Evolutionary conservation across 164 flowering plant genomes (phyloP).

Genomic region (Paratinospora sagittata): DNA sequence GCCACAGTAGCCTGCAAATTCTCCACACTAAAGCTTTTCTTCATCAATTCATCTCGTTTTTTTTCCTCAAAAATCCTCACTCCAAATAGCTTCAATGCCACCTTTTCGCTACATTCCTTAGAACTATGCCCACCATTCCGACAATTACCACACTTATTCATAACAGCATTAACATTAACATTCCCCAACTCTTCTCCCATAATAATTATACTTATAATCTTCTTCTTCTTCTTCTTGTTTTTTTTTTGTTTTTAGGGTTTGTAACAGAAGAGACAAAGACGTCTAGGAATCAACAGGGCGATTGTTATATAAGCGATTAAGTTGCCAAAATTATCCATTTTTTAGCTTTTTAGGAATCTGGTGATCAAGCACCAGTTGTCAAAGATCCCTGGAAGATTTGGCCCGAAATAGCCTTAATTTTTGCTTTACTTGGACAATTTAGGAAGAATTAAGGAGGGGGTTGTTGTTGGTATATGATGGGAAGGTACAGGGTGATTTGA

Average conservation of each 20-base stretch:
- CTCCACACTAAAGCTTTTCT: slow-evolving; percentile 43
- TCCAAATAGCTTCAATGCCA: slow-evolving; percentile 32
- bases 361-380: background rate
- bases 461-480: too few relatives aligned
- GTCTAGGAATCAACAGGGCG: background rate
- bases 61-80: slow-evolving; percentile 19
- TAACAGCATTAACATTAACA: background rate
- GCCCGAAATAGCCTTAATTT: background rate
- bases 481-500: too few relatives aligned
- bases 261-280: background rate
- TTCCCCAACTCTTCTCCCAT: slow-evolving; percentile 18
- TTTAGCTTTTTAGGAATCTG: background rate
- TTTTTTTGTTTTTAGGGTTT: background rate
- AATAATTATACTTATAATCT: background rate
- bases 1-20: slow-evolving; percentile 21
- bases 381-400: background rate
- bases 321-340: slow-evolving; percentile 3
- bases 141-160: slow-evolving; percentile 35
- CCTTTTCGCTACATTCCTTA: slow-evolving; percentile 33
- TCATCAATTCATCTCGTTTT: slow-evolving; percentile 19
- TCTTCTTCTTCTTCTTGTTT: background rate
- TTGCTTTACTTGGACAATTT: background rate
- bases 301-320: background rate
- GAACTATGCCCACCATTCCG: slow-evolving; percentile 46
- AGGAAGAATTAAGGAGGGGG: too few relatives aligned